Conservation (phyloP, 768 basidiomycete species). For the Tylopilus intermedius region DNA sequence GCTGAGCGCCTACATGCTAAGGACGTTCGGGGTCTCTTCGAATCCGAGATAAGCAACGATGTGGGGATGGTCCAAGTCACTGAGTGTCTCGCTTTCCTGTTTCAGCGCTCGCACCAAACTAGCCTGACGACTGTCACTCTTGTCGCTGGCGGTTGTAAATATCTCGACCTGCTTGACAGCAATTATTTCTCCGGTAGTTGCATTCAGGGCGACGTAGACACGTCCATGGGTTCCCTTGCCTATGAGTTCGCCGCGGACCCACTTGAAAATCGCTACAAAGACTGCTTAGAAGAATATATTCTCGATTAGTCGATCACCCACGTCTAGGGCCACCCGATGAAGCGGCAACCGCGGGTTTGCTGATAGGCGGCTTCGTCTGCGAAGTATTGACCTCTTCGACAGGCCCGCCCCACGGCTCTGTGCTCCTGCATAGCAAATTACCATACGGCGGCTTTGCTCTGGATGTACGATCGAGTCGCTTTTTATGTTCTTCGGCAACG, state of each 20-base stretch:
- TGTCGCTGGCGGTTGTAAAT: constrained; percentile 89
- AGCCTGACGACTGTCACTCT: constrained; percentile 78
- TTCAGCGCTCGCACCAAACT: constrained; percentile 89
- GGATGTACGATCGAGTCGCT: constrained; percentile 65
- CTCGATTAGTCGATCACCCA: constrained; percentile 37
- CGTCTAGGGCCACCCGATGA: constrained; percentile 61
- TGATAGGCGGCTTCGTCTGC: constrained; percentile 48
- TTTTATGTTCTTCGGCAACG: constrained; percentile 86
- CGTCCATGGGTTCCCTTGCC: constrained; percentile 96
- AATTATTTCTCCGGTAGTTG: constrained; percentile 96
- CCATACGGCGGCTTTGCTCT: constrained; percentile 49
- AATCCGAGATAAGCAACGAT: constrained; percentile 97
- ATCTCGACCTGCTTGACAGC: constrained; percentile 99
- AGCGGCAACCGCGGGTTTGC: constrained; percentile 49
- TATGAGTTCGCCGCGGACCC: constrained; percentile 97
- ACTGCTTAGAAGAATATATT: constrained; percentile 15
- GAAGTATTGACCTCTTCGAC: constrained; percentile 89
- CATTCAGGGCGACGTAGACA: constrained; percentile 94
- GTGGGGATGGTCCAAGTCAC: constrained; percentile 94
- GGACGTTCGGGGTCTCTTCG: constrained; percentile 79
- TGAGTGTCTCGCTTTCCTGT: constrained; percentile 92
- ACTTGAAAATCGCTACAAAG: constrained; percentile 81
- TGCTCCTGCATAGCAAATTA: constrained; percentile 70
- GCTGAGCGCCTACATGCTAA: constrained; percentile 75
- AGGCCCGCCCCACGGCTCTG: constrained; percentile 92